These are phyloP conservation scores for Mortierella sp. DNA, from an alignment of 371 early-diverging fungal species.

Conservation along the genomic window DNA sequence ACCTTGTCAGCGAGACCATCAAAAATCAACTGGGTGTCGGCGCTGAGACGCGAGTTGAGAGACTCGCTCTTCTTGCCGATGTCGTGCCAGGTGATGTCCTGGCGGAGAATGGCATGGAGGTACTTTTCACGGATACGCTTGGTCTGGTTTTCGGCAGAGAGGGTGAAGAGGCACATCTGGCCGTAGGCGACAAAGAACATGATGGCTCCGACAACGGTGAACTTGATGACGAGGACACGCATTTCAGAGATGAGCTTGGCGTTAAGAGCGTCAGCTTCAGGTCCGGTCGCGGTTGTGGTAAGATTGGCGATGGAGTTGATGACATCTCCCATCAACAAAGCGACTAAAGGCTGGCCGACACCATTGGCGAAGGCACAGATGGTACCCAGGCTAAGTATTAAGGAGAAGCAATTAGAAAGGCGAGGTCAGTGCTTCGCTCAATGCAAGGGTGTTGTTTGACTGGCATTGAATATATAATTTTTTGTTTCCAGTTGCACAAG, in stretches of 20 bases:
- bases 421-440: background rate
- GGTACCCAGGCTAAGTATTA: conserved; percentile 31
- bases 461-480: background rate
- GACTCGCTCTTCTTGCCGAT: conserved; percentile 77
- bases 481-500: background rate
- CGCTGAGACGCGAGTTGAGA: conserved; percentile 81
- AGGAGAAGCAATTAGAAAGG: background rate
- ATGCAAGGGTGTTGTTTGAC: background rate
- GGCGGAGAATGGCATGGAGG: conserved; percentile 85
- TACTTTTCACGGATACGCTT: conserved; percentile 76
- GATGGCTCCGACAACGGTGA: conserved; percentile 64
- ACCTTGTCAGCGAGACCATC: conserved; percentile 93
- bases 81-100: conserved; percentile 96
- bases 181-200: conserved; percentile 63
- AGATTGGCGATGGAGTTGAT: conserved; percentile 38
- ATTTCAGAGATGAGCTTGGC: conserved; percentile 8
- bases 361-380: conserved; percentile 48
- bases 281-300: conserved; percentile 13
- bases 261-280: conserved; percentile 52
- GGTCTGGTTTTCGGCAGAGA: conserved; percentile 63
- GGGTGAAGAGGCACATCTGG: conserved; percentile 64
- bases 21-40: conserved; percentile 84
- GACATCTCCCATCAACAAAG: conserved; percentile 58
- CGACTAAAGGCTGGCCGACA: conserved; percentile 59
- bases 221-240: conserved; percentile 47